phyloP scores from a whole-genome alignment of 345 rosid species.

The Eutrema japonicum region DNA sequence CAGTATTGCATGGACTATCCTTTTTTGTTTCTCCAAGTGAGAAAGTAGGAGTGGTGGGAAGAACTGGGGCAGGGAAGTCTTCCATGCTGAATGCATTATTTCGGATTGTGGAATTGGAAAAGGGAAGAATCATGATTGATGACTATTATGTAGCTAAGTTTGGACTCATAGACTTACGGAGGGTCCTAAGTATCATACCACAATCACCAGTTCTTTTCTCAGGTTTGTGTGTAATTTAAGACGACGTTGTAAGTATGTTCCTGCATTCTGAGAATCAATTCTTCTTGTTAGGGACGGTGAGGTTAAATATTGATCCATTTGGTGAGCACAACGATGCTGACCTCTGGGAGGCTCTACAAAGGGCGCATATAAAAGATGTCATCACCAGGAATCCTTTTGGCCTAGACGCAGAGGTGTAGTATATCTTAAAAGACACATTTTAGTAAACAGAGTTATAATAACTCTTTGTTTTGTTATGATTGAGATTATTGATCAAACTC shows the following conservation, averaged over 20 bases:
- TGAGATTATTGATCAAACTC: conserved; percentile 24
- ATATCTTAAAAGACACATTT: neutral
- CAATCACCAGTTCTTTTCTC: conserved; percentile 97
- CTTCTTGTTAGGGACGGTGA: conserved; percentile 66
- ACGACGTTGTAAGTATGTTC: neutral
- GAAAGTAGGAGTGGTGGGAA: conserved; percentile 93
- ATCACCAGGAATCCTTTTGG: conserved; percentile 69
- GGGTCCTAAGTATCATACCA: conserved; percentile 84
- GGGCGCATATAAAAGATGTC: conserved; percentile 85
- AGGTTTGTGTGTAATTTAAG: conserved; percentile 49
- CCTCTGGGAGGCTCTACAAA: conserved; percentile 91
- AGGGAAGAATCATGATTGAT: conserved; percentile 78
- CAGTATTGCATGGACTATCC: conserved; percentile 79
- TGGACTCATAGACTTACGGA: conserved; percentile 78
- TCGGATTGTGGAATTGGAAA: conserved; percentile 84
- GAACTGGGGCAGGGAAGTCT: conserved; percentile 98
- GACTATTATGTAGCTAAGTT: conserved; percentile 62
- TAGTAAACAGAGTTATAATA: neutral
- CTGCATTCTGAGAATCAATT: conserved; percentile 10
- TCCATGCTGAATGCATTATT: conserved; percentile 93
- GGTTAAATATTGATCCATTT: conserved; percentile 93
- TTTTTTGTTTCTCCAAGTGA: conserved; percentile 65
- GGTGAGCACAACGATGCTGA: conserved; percentile 83
- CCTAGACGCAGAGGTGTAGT: conserved; percentile 72
- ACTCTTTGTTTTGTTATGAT: neutral